Conservation (phyloP, 2,329 filamentous ascomycete species). For the Paradendryphiella salina region DNA sequence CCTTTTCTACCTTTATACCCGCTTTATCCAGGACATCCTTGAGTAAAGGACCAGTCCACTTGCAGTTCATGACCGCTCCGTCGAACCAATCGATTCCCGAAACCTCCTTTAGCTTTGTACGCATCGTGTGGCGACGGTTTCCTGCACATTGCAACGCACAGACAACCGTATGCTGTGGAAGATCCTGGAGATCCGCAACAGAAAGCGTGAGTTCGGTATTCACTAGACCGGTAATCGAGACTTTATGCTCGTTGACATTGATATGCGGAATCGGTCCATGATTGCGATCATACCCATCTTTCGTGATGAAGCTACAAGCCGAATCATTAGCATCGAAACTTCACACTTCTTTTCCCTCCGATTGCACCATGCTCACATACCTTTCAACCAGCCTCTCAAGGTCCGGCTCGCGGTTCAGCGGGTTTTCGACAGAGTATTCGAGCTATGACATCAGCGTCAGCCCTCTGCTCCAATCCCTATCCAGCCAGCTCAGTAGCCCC, state of each 20-base stretch:
- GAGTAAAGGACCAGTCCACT: constrained; percentile 57
- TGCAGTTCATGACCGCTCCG: constrained; percentile 64
- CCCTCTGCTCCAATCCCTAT: background rate
- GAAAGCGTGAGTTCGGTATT: constrained; percentile 51
- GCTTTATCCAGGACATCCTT: constrained; percentile 56
- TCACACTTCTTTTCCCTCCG: background rate
- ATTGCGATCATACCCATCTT: constrained; percentile 60
- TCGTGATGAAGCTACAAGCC: constrained; percentile 53
- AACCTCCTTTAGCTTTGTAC: constrained; percentile 62
- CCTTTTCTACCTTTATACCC: constrained; percentile 44
- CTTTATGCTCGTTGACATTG: constrained; percentile 45
- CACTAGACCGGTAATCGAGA: constrained; percentile 58
- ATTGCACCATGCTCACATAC: constrained; percentile 19
- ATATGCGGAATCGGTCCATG: constrained; percentile 59
- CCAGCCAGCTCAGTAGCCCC: background rate
- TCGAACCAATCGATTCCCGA: constrained; percentile 64
- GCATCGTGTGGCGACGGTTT: constrained; percentile 64
- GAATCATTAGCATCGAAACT: background rate
- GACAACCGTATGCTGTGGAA: constrained; percentile 59
- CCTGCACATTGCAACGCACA: constrained; percentile 64
- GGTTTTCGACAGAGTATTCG: constrained; percentile 51
- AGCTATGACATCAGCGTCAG: constrained; percentile 36
- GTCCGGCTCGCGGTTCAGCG: constrained; percentile 55
- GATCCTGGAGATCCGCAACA: constrained; percentile 52
- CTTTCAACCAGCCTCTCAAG: constrained; percentile 52